These are phyloP conservation scores for Aspergillus sp. DNA, from an alignment of 2,329 filamentous ascomycete genomes.

Conservation along the genomic window DNA sequence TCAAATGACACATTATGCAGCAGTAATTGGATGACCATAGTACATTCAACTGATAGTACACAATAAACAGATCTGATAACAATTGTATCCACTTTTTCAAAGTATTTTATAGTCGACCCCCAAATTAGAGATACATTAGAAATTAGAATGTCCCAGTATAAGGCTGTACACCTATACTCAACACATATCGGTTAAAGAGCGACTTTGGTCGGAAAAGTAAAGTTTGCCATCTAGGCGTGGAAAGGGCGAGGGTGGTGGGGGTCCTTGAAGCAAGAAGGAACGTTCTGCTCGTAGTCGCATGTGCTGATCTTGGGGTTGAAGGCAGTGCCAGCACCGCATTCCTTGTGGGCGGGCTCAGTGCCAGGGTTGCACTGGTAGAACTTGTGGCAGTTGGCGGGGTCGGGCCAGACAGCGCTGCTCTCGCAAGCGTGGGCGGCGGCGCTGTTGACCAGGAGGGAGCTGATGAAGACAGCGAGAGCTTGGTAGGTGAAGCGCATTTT, in stretches of 20 bases:
- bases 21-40: neutral
- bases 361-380: neutral
- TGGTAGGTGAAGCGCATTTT: conserved; percentile 6
- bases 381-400: neutral
- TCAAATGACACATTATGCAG: neutral
- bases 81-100: too few relatives aligned
- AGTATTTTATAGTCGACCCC: too few relatives aligned
- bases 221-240: neutral
- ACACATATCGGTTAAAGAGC: too few relatives aligned
- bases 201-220: too few relatives aligned
- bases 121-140: too few relatives aligned
- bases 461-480: neutral
- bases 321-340: neutral
- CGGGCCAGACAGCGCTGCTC: neutral
- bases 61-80: too few relatives aligned
- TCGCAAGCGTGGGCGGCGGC: neutral
- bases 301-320: neutral
- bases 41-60: neutral
- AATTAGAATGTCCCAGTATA: too few relatives aligned
- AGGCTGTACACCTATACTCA: too few relatives aligned
- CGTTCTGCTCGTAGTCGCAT: neutral
- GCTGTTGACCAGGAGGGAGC: conserved; percentile 2
- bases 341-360: neutral
- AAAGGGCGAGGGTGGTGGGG: neutral
- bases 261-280: neutral